Base-by-base conservation (phyloP, 306 rosid species). In the Quercus robur region DNA sequence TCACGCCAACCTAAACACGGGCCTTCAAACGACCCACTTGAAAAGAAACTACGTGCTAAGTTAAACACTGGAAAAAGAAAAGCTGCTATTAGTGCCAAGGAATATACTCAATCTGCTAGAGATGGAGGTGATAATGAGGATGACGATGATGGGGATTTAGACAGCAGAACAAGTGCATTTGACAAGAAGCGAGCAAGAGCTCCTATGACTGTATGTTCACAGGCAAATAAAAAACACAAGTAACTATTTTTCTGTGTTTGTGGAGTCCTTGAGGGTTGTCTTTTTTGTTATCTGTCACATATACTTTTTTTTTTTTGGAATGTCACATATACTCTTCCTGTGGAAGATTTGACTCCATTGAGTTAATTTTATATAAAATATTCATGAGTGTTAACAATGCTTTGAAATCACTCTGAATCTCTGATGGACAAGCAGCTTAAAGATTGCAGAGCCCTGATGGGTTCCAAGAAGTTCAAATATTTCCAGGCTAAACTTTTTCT, bases 21-120 rank as follows among this genome's bases (percentile, higher is more conserved):
- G 70, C 95, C 87, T 12, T 85, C 89, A 21, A 74, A 90, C 79
- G 91, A 91, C 69, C 95, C 99, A 7, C 81, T 91, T n/a, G 97
- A 88, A 70, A 82, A 86, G 71, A 92, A 85, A 85, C 75, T 94
- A 80, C 52, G 80, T 75, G 83, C 92, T 78, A 89, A 91, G 81
- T 81, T 94, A 80, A 76, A 58, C 59, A 78, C 86, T 58, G 88
- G 77, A 72, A 91, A 77, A 77, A 90, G 84, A 81, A 91, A 89
- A 84, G 84, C 85, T 79, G 86, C 97, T 31, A 84, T 77, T 85
- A 75, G 54, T 74, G 84, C 87, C 1, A 80, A 79, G 66, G 94
- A 89, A 70, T 71, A 87, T 19, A 9, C 78, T 31, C 51, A 56
- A 55, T 28, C 56, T 71, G 78, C 81, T 44, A 74, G 78, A 71